A percentile compares a stretch with the other conserved stretches of the same genome.
These are phyloP conservation scores for Aspergillus sp. DNA, from an alignment of 2,329 filamentous ascomycete species.

Conservation along the genomic window DNA sequence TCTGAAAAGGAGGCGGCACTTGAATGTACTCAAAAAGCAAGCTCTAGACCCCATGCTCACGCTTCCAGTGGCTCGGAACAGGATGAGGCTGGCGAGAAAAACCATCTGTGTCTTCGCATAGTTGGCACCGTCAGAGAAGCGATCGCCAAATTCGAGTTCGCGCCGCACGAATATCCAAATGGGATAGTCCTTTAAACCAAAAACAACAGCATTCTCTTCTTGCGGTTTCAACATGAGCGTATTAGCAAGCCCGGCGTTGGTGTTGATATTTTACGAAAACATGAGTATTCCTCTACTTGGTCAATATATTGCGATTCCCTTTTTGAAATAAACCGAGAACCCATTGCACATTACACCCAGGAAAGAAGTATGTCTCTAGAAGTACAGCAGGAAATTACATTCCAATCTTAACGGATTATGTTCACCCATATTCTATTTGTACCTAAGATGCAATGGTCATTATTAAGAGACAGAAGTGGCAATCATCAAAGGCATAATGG, in stretches of 20 bases:
- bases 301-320: too few relatives aligned
- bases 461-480: conserved; percentile 2
- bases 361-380: too few relatives aligned
- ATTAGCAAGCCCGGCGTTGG: not conserved
- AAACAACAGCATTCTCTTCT: not conserved
- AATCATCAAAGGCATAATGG: not conserved
- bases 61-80: not conserved
- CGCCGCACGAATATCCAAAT: conserved; percentile 27
- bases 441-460: not conserved
- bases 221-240: not conserved
- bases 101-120: conserved; percentile 28
- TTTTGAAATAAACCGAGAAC: too few relatives aligned
- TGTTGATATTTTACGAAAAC: not conserved
- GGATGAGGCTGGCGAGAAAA: conserved; percentile 15
- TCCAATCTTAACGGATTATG: not conserved
- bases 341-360: too few relatives aligned
- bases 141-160: conserved; percentile 28
- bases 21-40: not conserved
- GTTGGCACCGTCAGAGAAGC: conserved; percentile 26
- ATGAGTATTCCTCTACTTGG: too few relatives aligned
- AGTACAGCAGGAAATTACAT: not conserved
- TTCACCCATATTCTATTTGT: not conserved
- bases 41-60: not conserved
- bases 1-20: not conserved
- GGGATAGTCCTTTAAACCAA: conserved; percentile 8